These are phyloP conservation scores for Candida quercuum DNA, from an alignment of 805 yeast species.

Conservation along the genomic window DNA sequence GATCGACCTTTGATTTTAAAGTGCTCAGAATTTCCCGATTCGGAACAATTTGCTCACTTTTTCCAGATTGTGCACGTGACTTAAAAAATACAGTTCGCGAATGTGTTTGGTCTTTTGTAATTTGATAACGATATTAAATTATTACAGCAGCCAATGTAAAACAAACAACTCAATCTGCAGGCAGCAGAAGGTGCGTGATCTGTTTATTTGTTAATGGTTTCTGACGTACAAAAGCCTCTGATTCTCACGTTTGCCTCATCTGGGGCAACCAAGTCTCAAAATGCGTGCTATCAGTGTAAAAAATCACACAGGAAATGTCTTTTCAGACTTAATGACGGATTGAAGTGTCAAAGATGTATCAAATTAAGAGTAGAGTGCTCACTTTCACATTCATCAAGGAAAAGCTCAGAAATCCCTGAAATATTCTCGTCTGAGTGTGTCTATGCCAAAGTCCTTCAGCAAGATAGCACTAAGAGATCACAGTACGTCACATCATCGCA, in stretches of 20 bases:
- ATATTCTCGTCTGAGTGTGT: conserved; percentile 4
- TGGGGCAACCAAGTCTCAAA: neutral
- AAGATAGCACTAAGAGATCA: conserved; percentile 4
- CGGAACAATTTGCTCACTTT: neutral
- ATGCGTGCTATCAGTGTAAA: neutral
- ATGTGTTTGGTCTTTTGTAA: neutral
- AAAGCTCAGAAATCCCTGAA: neutral
- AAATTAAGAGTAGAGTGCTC: conserved; percentile 2
- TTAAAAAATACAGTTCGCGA: no score
- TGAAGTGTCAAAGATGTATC: neutral
- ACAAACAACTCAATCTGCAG: neutral
- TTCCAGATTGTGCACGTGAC: neutral
- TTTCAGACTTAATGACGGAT: neutral
- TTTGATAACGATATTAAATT: neutral
- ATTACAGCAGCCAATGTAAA: no score
- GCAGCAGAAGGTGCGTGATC: neutral
- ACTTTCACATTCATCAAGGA: no score
- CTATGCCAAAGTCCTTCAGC: conserved; percentile 6
- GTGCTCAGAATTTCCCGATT: conserved; percentile 1
- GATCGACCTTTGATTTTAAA: neutral
- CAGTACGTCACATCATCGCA: conserved; percentile 10
- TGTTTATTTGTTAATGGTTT: neutral
- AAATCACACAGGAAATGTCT: neutral
- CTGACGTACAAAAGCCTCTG: neutral
- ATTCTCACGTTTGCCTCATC: neutral